Base-by-base conservation (phyloP, 225 moss, liverwort and hornwort genomes). In the Thuidium tamariscinum region DNA sequence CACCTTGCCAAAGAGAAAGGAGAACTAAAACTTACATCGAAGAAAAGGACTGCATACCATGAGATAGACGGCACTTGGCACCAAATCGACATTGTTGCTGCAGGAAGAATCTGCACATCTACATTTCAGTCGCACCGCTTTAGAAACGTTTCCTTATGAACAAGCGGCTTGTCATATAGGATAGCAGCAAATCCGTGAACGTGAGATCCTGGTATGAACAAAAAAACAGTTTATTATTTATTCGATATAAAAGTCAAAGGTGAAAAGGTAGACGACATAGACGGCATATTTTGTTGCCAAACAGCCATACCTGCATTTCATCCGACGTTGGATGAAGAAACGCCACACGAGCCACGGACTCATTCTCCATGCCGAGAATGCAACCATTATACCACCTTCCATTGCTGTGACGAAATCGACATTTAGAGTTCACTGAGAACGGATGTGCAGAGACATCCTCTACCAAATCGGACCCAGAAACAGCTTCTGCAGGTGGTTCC, bases 21-120 rank as follows among this genome's bases (percentile, higher is more conserved):
- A 41, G 22, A 80, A 75, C 59, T 34, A 30, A 79, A 65, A 81
- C 59, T 60, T 80, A 62, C 25, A 71, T 64, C 56, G 29, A 77
- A 74, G 74, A 88, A 64, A 81, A 32, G 66, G 84, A 80, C 68
- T 44, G 85, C 76, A 92, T 95, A 97, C 98, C 99, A 93, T 99
- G 99, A 91, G 97, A 99, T 92, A 93, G 90, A 88, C 97, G 99
- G 92, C 99, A 99, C 86, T 91, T 95, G 74, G 91, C 85, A 92
- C 99, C 99, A 93, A 97, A 99, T 73, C 96, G 99, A 91, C 99
- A 99, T 90, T 96, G 99, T 91, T 97, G 95, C 93, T 97, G 99
- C 91, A 99, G 92, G 93, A 94, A 96, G 92, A 95, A 99, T 93
- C 97, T 99, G 96, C 99, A 99, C 93, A 97, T 93, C 95, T 99